Evolutionary conservation across 1,284 basidiomycete species (phyloP).

Genomic region (Marasmius tenuissimus): DNA sequence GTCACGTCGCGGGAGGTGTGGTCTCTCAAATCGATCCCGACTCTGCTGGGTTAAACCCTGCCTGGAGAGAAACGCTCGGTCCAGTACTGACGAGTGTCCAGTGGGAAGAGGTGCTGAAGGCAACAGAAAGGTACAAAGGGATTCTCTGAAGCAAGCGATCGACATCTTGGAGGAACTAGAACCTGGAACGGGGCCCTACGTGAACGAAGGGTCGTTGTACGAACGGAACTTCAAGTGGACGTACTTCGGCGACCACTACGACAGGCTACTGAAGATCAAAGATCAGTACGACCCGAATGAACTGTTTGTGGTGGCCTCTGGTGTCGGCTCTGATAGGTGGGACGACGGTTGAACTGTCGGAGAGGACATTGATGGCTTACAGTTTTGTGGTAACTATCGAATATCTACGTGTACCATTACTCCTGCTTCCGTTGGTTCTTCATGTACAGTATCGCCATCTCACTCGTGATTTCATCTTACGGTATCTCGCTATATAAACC

Average conservation of each 20-base stretch:
- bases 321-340: conserved; percentile 44
- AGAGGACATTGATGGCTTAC: no score
- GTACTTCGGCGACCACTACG: conserved; percentile 46
- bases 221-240: conserved; percentile 36
- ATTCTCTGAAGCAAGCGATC: conserved; percentile 18
- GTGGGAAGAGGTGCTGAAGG: conserved; percentile 32
- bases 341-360: conserved; percentile 13
- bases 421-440: no score
- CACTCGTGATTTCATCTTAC: no score
- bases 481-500: no score
- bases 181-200: conserved; percentile 35
- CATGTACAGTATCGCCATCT: no score
- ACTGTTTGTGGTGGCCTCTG: conserved; percentile 42
- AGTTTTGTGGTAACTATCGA: no score
- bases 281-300: conserved; percentile 39
- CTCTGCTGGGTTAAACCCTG: conserved; percentile 40
- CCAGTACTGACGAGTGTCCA: conserved; percentile 19
- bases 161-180: conserved; percentile 25
- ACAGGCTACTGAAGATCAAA: conserved; percentile 39
- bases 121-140: conserved; percentile 12
- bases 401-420: no score
- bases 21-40: conserved; percentile 32
- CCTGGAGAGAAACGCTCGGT: conserved; percentile 38
- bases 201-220: conserved; percentile 44
- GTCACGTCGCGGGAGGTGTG: conserved; percentile 37